Evolutionary conservation across 257 asterid genomes (phyloP).

Genomic region (Linaria vulgaris): DNA sequence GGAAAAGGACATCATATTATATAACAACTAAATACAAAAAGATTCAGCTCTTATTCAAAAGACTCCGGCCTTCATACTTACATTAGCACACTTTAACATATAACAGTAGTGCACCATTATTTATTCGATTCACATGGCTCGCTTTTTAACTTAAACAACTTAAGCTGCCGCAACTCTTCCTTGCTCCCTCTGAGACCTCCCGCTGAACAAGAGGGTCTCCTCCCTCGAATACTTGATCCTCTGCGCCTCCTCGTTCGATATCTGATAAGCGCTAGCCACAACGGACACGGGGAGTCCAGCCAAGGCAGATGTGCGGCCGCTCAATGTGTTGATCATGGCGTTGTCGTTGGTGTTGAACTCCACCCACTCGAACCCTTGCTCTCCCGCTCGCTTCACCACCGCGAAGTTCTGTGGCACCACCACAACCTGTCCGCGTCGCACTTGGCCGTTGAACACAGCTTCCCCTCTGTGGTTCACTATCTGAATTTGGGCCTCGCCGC

Average conservation of each 20-base stretch:
- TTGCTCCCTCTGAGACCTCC: conserved; percentile 9
- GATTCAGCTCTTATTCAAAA: not conserved
- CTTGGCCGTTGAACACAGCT: conserved; percentile 49
- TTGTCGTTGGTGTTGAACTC: conserved; percentile 66
- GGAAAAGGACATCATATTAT: no score
- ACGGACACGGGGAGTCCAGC: conserved; percentile 57
- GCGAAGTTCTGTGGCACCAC: conserved; percentile 72
- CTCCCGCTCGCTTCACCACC: conserved; percentile 56
- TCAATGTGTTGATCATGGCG: conserved; percentile 64
- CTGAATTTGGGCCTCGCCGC: conserved; percentile 50
- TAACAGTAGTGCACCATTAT: not conserved
- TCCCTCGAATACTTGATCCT: conserved; percentile 51
- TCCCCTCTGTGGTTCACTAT: conserved; percentile 67
- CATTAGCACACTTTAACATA: not conserved
- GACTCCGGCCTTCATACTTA: not conserved
- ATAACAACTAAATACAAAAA: not conserved
- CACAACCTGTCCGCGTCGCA: conserved; percentile 50
- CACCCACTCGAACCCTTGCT: conserved; percentile 63
- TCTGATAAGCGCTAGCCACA: conserved; percentile 44
- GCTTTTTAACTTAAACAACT: not conserved
- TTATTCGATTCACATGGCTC: not conserved
- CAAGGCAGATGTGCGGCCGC: conserved; percentile 68
- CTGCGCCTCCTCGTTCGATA: conserved; percentile 55
- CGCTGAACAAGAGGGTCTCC: conserved; percentile 49
- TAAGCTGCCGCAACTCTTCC: conserved; percentile 32